phyloP scores from a whole-genome alignment of 2,329 filamentous ascomycete genomes.

The Chaetomiaceae sp. region DNA sequence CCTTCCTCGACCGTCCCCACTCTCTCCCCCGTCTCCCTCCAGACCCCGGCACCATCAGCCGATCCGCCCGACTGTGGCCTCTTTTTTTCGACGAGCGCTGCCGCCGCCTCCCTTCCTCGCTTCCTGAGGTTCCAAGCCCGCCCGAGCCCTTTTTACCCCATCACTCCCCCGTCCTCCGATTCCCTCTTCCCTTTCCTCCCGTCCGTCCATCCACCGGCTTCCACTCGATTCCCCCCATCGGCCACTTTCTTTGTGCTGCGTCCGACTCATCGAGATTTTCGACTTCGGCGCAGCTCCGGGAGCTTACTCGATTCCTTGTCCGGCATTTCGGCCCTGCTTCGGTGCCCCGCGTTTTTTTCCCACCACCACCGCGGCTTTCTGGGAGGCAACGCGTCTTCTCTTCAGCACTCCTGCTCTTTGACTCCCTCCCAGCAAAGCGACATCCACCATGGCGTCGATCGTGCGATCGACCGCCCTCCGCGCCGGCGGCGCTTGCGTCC shows the following conservation, averaged over 20 bases:
- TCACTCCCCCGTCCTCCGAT: conserved; percentile 22
- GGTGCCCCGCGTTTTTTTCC: neutral
- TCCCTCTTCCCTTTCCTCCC: conserved; percentile 11
- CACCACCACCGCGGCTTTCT: neutral
- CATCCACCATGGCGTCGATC: conserved; percentile 23
- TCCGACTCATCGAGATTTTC: conserved; percentile 1
- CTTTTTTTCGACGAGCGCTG: conserved; percentile 23
- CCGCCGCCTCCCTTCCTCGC: conserved; percentile 30
- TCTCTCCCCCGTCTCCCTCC: conserved; percentile 25
- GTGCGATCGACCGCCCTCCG: conserved; percentile 56
- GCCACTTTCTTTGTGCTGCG: conserved; percentile 4
- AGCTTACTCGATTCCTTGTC: conserved; percentile 10
- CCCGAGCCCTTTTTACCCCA: conserved; percentile 29
- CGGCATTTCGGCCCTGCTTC: conserved; percentile 13
- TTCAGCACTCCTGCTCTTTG: neutral
- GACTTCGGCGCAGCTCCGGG: conserved; percentile 20
- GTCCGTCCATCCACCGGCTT: neutral
- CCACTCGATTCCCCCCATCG: neutral
- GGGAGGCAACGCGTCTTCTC: neutral
- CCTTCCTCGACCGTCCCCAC: conserved; percentile 22
- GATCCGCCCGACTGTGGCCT: conserved; percentile 29
- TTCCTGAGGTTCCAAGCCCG: conserved; percentile 26
- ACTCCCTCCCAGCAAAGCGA: neutral
- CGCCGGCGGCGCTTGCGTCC: conserved; percentile 58
- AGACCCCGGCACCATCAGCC: conserved; percentile 30